phyloP scores from a whole-genome alignment of 306 rosid genomes.

The Vigna hirtella region DNA sequence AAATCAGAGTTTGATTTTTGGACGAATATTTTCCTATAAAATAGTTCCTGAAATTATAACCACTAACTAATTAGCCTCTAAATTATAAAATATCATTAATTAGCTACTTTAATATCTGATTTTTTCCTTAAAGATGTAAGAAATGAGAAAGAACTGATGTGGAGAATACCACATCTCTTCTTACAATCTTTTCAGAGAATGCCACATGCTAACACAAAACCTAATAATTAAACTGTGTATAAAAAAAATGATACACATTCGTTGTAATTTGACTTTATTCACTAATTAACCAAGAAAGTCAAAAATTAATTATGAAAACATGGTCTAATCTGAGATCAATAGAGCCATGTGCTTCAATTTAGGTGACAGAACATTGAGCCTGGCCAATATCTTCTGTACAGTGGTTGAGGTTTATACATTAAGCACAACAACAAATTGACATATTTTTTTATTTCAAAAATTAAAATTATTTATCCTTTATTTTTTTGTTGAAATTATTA shows the following conservation, averaged over 20 bases:
- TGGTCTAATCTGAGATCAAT: not conserved
- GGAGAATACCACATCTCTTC: not conserved
- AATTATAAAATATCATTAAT: too few relatives aligned
- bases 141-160: not conserved
- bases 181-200: not conserved
- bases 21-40: not conserved
- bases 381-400: not conserved
- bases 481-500: not conserved
- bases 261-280: slow-evolving; percentile 8
- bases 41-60: not conserved
- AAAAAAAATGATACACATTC: not conserved
- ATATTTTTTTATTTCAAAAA: not conserved
- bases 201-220: slow-evolving; percentile 1
- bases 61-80: too few relatives aligned
- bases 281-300: not conserved
- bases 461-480: not conserved
- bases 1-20: not conserved
- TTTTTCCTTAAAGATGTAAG: not conserved
- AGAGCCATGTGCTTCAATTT: slow-evolving; percentile 12
- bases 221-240: not conserved
- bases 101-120: too few relatives aligned
- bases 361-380: slow-evolving; percentile 16
- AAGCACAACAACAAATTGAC: not conserved
- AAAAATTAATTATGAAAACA: not conserved
- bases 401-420: not conserved